Conservation (phyloP, 1,139 yeast genomes). For the Kluyveromyces sp. region DNA sequence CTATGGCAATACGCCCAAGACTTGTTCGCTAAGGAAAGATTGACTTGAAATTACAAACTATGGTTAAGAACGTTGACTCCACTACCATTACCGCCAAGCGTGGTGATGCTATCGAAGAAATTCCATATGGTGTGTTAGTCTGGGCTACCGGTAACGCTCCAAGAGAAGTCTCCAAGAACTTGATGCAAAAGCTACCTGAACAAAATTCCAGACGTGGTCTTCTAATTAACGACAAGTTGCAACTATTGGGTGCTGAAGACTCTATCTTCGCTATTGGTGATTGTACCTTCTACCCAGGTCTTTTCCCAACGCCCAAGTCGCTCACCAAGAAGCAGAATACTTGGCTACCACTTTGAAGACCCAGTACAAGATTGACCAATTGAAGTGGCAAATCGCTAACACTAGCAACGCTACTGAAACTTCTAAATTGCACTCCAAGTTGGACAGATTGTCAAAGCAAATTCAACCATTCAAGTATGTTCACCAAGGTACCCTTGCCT, state of each 20-base stretch:
- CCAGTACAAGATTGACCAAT: slow-evolving; percentile 58
- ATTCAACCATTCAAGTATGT: slow-evolving; percentile 51
- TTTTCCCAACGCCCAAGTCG: slow-evolving; percentile 95
- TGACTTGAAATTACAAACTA: slow-evolving; percentile 69
- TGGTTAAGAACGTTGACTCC: slow-evolving; percentile 77
- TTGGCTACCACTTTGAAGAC: slow-evolving; percentile 66
- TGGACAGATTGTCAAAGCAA: slow-evolving; percentile 32
- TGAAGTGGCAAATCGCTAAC: slow-evolving; percentile 41
- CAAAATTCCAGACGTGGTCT: slow-evolving; percentile 85
- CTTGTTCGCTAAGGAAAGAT: slow-evolving; percentile 76
- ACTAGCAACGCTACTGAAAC: slow-evolving; percentile 29
- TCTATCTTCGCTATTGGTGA: slow-evolving; percentile 83
- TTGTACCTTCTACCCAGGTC: slow-evolving; percentile 80
- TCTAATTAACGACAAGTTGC: slow-evolving; percentile 72
- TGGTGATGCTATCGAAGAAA: slow-evolving; percentile 49
- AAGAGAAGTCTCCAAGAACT: slow-evolving; percentile 62
- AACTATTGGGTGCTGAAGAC: slow-evolving; percentile 76
- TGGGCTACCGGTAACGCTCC: slow-evolving; percentile 99
- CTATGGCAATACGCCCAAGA: slow-evolving; percentile 79
- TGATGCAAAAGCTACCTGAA: slow-evolving; percentile 64
- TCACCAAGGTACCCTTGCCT: slow-evolving; percentile 71
- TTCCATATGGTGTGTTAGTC: slow-evolving; percentile 86
- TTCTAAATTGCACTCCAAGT: slow-evolving; percentile 29
- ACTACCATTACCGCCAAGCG: slow-evolving; percentile 62
- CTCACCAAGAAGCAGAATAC: slow-evolving; percentile 87